Conservation (phyloP, 2,329 filamentous ascomycete genomes). For the Pestalotiopsis sp. region DNA sequence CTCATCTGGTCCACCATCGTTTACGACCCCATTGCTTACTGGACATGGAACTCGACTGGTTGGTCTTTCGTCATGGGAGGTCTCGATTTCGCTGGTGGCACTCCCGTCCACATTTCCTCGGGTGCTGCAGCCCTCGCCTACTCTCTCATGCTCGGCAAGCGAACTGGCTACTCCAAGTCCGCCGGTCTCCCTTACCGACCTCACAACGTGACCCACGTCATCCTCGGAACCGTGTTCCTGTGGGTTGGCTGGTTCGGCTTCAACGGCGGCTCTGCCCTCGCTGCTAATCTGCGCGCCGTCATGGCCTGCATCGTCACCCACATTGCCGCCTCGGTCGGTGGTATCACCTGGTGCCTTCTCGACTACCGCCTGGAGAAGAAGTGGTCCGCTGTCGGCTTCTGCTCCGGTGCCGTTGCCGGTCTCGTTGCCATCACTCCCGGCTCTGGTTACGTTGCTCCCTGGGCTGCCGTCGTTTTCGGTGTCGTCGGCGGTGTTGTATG, state of each 20-base stretch:
- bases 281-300: conserved; percentile 82
- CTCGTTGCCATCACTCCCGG: conserved; percentile 87
- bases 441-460: conserved; percentile 76
- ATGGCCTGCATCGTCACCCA: conserved; percentile 92
- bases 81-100: conserved; percentile 76
- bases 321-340: conserved; percentile 79
- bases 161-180: conserved; percentile 62
- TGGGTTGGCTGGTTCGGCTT: conserved; percentile 99
- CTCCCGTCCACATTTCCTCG: conserved; percentile 75
- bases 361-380: conserved; percentile 92
- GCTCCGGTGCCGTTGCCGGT: conserved; percentile 84
- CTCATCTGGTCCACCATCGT: conserved; percentile 74
- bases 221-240: conserved; percentile 74
- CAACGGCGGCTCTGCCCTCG: conserved; percentile 83
- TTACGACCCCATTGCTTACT: conserved; percentile 75
- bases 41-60: conserved; percentile 76
- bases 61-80: conserved; percentile 72
- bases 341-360: conserved; percentile 81
- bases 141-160: conserved; percentile 73
- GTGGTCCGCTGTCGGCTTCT: conserved; percentile 93
- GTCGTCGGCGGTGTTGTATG: conserved; percentile 65
- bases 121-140: conserved; percentile 74
- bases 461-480: conserved; percentile 62
- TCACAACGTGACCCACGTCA: conserved; percentile 75
- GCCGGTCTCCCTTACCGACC: conserved; percentile 68